Percentiles rank a stretch among this genome's conserved stretches.
phyloP scores from a whole-genome alignment of 352 stramenopile species.

The Phytophthora multivora region DNA sequence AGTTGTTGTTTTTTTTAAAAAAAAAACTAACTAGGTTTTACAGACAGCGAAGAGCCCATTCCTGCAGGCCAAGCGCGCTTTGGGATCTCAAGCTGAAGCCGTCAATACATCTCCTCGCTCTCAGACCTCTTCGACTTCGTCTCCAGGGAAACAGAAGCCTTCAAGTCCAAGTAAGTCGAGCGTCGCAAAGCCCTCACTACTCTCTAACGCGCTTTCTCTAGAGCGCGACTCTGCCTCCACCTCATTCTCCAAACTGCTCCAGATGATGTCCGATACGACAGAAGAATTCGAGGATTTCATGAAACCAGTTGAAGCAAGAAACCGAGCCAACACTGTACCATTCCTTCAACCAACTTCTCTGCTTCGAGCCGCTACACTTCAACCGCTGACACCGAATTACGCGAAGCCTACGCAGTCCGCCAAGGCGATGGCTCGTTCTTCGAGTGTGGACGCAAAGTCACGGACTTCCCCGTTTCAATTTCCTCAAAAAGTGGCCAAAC shows the following conservation, averaged over 20 bases:
- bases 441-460: slow-evolving; percentile 28
- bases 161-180: neutral
- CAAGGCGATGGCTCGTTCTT: slow-evolving; percentile 9
- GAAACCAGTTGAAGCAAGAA: slow-evolving; percentile 7
- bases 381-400: slow-evolving; percentile 21
- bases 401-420: slow-evolving; percentile 23
- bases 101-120: slow-evolving; percentile 1
- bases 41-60: slow-evolving; percentile 25
- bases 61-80: slow-evolving; percentile 13
- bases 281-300: slow-evolving; percentile 8
- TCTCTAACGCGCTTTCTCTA: neutral
- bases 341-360: neutral
- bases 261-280: slow-evolving; percentile 31
- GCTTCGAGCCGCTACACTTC: neutral
- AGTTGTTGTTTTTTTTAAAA: too few species aligned
- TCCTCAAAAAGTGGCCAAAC: slow-evolving; percentile 3
- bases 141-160: slow-evolving; percentile 12
- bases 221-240: slow-evolving; percentile 23
- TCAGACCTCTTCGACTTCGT: slow-evolving; percentile 12
- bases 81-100: neutral
- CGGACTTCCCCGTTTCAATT: slow-evolving; percentile 11
- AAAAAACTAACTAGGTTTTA: neutral
- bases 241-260: slow-evolving; percentile 43
- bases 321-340: slow-evolving; percentile 14
- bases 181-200: neutral